phyloP scores from a whole-genome alignment of 768 basidiomycete species.

The Coprinopsis sp. region DNA sequence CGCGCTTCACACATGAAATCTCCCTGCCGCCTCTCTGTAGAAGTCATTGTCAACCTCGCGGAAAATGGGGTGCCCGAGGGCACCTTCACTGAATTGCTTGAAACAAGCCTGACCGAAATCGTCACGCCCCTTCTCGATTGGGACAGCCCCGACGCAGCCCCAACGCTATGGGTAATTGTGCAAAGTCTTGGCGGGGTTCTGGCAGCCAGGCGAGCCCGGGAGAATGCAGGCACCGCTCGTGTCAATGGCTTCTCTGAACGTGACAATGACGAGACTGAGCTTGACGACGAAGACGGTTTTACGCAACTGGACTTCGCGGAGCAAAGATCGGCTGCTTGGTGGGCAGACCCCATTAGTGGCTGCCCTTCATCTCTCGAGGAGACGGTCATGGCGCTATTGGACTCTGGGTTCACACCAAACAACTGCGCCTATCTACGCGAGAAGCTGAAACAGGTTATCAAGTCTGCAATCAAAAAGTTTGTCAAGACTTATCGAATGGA shows the following conservation, averaged over 20 bases:
- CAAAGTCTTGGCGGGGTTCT: conserved; percentile 37
- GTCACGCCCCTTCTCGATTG: conserved; percentile 39
- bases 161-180: conserved; percentile 36
- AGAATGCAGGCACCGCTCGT: conserved; percentile 35
- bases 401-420: conserved; percentile 53
- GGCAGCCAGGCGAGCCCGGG: conserved; percentile 33
- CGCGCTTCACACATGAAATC: conserved; percentile 44
- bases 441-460: conserved; percentile 48
- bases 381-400: conserved; percentile 52
- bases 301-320: conserved; percentile 27
- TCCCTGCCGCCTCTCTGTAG: conserved; percentile 45
- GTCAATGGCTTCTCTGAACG: conserved; percentile 38
- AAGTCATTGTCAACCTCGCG: conserved; percentile 58
- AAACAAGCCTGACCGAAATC: conserved; percentile 28
- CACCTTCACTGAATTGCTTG: conserved; percentile 37
- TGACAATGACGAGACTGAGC: conserved; percentile 35
- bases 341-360: conserved; percentile 59
- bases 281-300: conserved; percentile 29
- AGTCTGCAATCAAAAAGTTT: conserved; percentile 36
- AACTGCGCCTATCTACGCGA: conserved; percentile 43
- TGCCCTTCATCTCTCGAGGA: conserved; percentile 61
- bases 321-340: conserved; percentile 58
- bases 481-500: conserved; percentile 41
- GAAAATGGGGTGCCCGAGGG: conserved; percentile 54
- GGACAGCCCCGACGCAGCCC: conserved; percentile 39